Conservation (phyloP, 1,284 basidiomycete species). For the Sporisorium graminicola region DNA sequence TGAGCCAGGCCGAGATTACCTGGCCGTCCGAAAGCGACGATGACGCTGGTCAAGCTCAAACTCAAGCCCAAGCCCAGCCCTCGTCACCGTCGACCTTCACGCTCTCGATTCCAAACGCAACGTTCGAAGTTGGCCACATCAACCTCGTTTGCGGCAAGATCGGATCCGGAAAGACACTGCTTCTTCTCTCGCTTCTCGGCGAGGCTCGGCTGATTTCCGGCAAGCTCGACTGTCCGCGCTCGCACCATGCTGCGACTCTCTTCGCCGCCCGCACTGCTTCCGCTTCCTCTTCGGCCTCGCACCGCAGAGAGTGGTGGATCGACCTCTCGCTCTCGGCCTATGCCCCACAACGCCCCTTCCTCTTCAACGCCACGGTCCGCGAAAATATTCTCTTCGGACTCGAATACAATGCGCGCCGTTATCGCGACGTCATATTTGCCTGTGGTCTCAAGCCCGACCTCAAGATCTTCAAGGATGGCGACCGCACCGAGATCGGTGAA, state of each 20-base stretch:
- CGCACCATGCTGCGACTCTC: slow-evolving; percentile 28
- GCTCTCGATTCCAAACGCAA: slow-evolving; percentile 28
- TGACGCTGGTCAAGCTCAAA: neutral
- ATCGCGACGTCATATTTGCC: slow-evolving; percentile 62
- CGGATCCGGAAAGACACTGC: slow-evolving; percentile 65
- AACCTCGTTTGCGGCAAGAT: slow-evolving; percentile 61
- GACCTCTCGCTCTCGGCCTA: slow-evolving; percentile 74
- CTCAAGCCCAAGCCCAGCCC: neutral
- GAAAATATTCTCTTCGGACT: slow-evolving; percentile 72
- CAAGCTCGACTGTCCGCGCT: slow-evolving; percentile 51
- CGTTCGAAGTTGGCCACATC: slow-evolving; percentile 23
- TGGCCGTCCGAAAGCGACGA: slow-evolving; percentile 21
- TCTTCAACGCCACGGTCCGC: slow-evolving; percentile 83
- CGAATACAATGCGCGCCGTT: slow-evolving; percentile 72
- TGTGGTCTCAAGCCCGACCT: slow-evolving; percentile 74
- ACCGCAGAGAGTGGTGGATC: slow-evolving; percentile 22
- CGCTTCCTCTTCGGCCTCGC: neutral
- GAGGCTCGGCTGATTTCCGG: slow-evolving; percentile 56
- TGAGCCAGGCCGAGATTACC: slow-evolving; percentile 26
- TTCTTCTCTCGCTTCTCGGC: slow-evolving; percentile 62
- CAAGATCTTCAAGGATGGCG: slow-evolving; percentile 79
- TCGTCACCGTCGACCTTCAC: slow-evolving; percentile 11
- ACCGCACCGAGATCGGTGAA: slow-evolving; percentile 77
- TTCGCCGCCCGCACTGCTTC: slow-evolving; percentile 10
- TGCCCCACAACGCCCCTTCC: slow-evolving; percentile 88